Evolutionary conservation across 139 green algal genomes (phyloP).

Genomic region (Picochlorum costavermella): DNA sequence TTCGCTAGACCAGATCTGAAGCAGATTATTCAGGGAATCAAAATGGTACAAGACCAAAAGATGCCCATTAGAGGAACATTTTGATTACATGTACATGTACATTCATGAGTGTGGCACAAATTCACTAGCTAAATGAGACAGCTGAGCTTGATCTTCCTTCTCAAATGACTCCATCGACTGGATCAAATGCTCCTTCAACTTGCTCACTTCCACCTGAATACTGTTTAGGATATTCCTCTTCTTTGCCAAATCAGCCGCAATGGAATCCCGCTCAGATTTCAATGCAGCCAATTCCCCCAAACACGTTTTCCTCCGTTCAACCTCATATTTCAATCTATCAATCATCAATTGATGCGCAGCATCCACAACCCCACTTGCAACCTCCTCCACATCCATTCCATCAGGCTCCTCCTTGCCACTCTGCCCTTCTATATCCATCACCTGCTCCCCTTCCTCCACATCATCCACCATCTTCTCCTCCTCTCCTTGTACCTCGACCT

Average conservation of each 20-base stretch:
- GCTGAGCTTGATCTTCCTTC: background rate
- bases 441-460: background rate
- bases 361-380: background rate
- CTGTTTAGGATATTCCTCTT: constrained; percentile 19
- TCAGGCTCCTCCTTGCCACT: background rate
- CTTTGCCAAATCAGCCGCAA: constrained; percentile 27
- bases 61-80: constrained; percentile 31
- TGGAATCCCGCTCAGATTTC: constrained; percentile 15
- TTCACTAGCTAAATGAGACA: background rate
- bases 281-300: constrained; percentile 23
- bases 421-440: background rate
- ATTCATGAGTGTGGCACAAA: constrained; percentile 5
- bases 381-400: background rate
- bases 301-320: constrained; percentile 14
- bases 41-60: constrained; percentile 33
- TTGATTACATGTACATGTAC: constrained; percentile 5
- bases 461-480: background rate
- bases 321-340: constrained; percentile 22
- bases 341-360: constrained; percentile 28
- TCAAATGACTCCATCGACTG: constrained; percentile 12
- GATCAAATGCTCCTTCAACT: constrained; percentile 14
- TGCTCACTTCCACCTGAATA: constrained; percentile 17
- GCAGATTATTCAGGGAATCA: constrained; percentile 32
- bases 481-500: background rate
- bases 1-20: constrained; percentile 47